Base-by-base conservation (phyloP, 495 filamentous ascomycete species). In the Xylaria bambusicola region DNA sequence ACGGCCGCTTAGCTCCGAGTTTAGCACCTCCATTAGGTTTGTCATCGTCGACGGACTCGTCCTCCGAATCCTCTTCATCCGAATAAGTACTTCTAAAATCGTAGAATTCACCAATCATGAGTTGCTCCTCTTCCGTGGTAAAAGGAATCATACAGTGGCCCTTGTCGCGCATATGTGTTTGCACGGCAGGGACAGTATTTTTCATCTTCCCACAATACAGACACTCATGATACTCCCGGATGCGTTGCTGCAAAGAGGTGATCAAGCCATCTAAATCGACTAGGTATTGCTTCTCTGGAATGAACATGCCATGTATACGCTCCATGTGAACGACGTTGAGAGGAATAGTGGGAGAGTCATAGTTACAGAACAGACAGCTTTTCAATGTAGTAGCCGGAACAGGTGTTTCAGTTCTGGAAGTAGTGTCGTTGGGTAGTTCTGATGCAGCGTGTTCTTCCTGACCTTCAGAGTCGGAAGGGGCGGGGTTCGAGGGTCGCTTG, bases 81-180 rank as follows among this genome's bases (percentile, higher is more conserved):
- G 91, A 92, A 72, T 99, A 99, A 3, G 94, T 95, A 73, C 87
- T 87, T 54, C 88, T 80, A 83, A 99, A 99, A 71, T 99, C 95
- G 76, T 98, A 99, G 76, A 90, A 98, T 45, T 98, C 89, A n/a
- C 94, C 95, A 59, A 99, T 88, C 54, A 95, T 92, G 17, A 99
- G 80, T 75, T 96, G 91, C 67, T 99, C 92, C 33, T 88, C 88
- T 68, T 97, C 90, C 0, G 84, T 86, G 44, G 88, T 87, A 71
- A 95, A 99, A 0, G 90, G 92, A 61, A 99, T 93, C 83, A 90
- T 96, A 78, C 92, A 97, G 73, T 99, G 94, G 8, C 90, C 86
- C 74, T 92, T 93, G 72, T 99, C 94, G 33, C 88, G 87, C 94
- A 99, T 99, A 71, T 99, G 94, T 0, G 91, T 95, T 61, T 94